phyloP scores from a whole-genome alignment of 2,329 filamentous ascomycete species.

The Talaromyces pinophilus region DNA sequence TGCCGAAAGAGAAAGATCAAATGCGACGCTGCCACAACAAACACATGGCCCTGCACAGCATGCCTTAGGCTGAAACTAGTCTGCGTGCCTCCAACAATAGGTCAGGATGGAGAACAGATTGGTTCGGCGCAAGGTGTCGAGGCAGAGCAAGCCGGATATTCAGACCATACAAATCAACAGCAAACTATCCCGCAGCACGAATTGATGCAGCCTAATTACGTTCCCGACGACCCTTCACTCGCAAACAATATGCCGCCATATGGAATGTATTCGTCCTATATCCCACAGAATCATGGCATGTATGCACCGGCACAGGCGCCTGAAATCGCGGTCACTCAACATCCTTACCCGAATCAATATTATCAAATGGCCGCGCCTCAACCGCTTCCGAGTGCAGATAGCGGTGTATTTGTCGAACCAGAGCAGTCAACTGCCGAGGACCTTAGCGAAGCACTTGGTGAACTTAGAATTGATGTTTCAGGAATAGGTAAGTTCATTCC shows the following conservation, averaged over 20 bases:
- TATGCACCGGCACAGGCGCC: constrained; percentile 36
- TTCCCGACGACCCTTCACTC: constrained; percentile 19
- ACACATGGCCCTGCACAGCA: constrained; percentile 95
- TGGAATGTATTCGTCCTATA: constrained; percentile 45
- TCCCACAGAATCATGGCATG: constrained; percentile 33
- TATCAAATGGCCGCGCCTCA: constrained; percentile 29
- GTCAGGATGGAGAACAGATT: constrained; percentile 62
- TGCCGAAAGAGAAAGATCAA: constrained; percentile 96
- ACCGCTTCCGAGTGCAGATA: constrained; percentile 36
- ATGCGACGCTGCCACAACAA: constrained; percentile 94
- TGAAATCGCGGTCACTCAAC: constrained; percentile 35
- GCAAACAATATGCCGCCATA: constrained; percentile 16
- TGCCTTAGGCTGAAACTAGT: constrained; percentile 90
- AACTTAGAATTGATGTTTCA: constrained; percentile 81
- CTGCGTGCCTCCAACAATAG: constrained; percentile 84
- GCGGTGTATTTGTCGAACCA: constrained; percentile 58
- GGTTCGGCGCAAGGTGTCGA: constrained; percentile 34
- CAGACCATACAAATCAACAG: constrained; percentile 36
- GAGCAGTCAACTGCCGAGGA: constrained; percentile 69
- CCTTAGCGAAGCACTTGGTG: constrained; percentile 78
- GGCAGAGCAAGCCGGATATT: constrained; percentile 27
- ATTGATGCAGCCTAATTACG: constrained; percentile 49
- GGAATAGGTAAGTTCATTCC: constrained; percentile 68
- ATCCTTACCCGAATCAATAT: constrained; percentile 28
- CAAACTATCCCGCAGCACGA: constrained; percentile 55